A percentile compares a stretch with the other conserved stretches of the same genome.
Conservation (phyloP, 179 eudicot genomes). For the Patellifolia procumbens region DNA sequence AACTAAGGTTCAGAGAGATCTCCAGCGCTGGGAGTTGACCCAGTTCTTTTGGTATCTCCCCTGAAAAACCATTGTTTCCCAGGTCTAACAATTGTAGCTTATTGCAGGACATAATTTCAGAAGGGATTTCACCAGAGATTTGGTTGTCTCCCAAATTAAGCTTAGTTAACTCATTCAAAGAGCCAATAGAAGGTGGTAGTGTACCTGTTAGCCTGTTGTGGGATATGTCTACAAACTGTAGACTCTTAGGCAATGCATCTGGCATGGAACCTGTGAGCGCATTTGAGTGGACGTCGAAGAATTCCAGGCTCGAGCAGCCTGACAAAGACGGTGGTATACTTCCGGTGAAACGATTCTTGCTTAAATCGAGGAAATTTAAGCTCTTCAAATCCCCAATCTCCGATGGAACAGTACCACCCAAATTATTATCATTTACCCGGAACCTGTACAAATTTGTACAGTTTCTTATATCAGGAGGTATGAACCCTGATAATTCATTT, state of each 20-base stretch:
- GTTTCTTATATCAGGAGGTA: conserved; percentile 74
- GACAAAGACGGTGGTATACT: conserved; percentile 58
- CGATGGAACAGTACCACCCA: conserved; percentile 77
- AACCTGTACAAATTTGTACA: conserved; percentile 77
- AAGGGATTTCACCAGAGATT: conserved; percentile 66
- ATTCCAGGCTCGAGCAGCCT: conserved; percentile 63
- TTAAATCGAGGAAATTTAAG: conserved; percentile 80
- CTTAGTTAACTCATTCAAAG: conserved; percentile 64
- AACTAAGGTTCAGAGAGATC: conserved; percentile 81
- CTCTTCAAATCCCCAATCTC: conserved; percentile 65
- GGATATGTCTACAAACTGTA: conserved; percentile 74
- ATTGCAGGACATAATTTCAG: conserved; percentile 64
- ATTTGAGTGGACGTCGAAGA: conserved; percentile 81
- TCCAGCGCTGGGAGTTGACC: conserved; percentile 80
- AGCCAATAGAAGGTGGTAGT: conserved; percentile 51
- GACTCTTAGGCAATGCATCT: conserved; percentile 60
- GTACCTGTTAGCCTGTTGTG: conserved; percentile 64
- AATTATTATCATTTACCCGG: conserved; percentile 58
- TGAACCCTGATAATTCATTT: conserved; percentile 70
- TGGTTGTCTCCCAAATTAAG: conserved; percentile 67
- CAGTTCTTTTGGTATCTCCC: conserved; percentile 72
- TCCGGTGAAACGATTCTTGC: conserved; percentile 63
- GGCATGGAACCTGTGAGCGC: conserved; percentile 59
- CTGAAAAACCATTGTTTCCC: conserved; percentile 70
- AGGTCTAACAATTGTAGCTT: conserved; percentile 73